phyloP scores from a whole-genome alignment of 2,329 filamentous ascomycete genomes.

The Rugonectria rugulosa region DNA sequence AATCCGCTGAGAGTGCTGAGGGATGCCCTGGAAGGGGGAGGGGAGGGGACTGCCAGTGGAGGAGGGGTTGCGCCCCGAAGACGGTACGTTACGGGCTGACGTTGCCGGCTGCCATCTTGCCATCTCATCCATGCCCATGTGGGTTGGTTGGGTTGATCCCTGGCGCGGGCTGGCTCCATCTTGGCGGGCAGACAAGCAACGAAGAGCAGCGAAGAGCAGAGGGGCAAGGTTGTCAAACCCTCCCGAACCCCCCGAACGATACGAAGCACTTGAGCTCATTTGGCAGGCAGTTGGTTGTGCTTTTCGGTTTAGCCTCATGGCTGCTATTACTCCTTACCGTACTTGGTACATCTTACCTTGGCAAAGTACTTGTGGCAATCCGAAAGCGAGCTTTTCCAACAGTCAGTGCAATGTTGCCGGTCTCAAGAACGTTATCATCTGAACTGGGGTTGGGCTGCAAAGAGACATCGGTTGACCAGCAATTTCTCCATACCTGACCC shows the following conservation, averaged over 20 bases:
- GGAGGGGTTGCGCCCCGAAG: slow-evolving; percentile 12
- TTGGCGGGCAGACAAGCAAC: neutral
- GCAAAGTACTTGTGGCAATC: too few species aligned
- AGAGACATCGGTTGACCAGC: too few species aligned
- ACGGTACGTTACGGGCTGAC: slow-evolving; percentile 9
- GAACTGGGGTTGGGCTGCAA: too few species aligned
- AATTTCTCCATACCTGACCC: too few species aligned
- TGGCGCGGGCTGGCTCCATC: slow-evolving; percentile 12
- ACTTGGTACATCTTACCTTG: too few species aligned
- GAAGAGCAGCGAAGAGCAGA: neutral
- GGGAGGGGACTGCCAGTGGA: neutral
- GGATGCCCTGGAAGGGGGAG: slow-evolving; percentile 6
- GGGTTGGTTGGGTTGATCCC: slow-evolving; percentile 4
- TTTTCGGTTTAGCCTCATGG: slow-evolving; percentile 5
- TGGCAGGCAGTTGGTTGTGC: neutral
- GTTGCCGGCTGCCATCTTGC: slow-evolving; percentile 9
- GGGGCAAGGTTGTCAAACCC: too few species aligned
- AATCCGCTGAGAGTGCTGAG: slow-evolving; percentile 13
- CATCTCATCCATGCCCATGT: slow-evolving; percentile 5
- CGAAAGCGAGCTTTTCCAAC: too few species aligned
- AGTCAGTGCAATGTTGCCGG: too few species aligned
- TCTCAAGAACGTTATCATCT: too few species aligned
- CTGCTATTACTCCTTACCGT: too few species aligned
- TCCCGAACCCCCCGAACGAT: slow-evolving; percentile 13
- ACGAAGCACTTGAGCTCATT: neutral